phyloP scores from a whole-genome alignment of 2,329 filamentous ascomycete genomes.

The Aspergillus uvarum region DNA sequence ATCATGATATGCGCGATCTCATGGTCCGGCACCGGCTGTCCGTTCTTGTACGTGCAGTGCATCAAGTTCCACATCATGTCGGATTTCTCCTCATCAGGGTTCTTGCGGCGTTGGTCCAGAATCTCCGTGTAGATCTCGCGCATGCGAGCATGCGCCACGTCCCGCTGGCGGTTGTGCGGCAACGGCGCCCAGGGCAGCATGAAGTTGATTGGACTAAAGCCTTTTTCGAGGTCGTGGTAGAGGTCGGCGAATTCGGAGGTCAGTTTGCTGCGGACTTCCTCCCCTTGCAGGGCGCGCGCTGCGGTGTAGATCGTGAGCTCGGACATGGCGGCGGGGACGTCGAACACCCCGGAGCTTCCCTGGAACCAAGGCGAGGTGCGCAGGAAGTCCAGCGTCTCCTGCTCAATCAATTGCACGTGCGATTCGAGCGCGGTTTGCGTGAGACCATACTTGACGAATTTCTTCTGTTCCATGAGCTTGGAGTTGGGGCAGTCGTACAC shows the following conservation, averaged over 20 bases:
- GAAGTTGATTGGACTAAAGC: slow-evolving; percentile 80
- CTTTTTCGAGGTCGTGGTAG: slow-evolving; percentile 78
- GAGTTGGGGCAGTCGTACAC: slow-evolving; percentile 89
- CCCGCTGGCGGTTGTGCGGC: slow-evolving; percentile 71
- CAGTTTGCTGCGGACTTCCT: slow-evolving; percentile 71
- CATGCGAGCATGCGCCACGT: slow-evolving; percentile 70
- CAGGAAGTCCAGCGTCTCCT: slow-evolving; percentile 57
- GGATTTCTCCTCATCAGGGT: slow-evolving; percentile 43
- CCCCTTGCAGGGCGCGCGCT: slow-evolving; percentile 70
- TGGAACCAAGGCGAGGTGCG: slow-evolving; percentile 57
- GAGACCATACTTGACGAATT: slow-evolving; percentile 68
- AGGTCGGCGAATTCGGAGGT: slow-evolving; percentile 70
- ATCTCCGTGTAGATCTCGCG: slow-evolving; percentile 68
- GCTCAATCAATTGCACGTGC: slow-evolving; percentile 82
- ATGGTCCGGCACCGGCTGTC: slow-evolving; percentile 65
- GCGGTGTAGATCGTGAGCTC: slow-evolving; percentile 83
- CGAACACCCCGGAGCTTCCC: slow-evolving; percentile 59
- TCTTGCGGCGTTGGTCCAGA: slow-evolving; percentile 62
- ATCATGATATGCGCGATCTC: slow-evolving; percentile 87
- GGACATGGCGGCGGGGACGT: slow-evolving; percentile 67
- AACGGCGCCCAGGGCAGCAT: slow-evolving; percentile 76
- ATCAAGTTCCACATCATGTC: slow-evolving; percentile 81
- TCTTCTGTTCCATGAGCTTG: slow-evolving; percentile 95
- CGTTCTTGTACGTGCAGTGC: slow-evolving; percentile 73
- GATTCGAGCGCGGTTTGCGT: slow-evolving; percentile 60